Base-by-base conservation (phyloP, 2,329 filamentous ascomycete species). In the Ceratocystis lukuohia region DNA sequence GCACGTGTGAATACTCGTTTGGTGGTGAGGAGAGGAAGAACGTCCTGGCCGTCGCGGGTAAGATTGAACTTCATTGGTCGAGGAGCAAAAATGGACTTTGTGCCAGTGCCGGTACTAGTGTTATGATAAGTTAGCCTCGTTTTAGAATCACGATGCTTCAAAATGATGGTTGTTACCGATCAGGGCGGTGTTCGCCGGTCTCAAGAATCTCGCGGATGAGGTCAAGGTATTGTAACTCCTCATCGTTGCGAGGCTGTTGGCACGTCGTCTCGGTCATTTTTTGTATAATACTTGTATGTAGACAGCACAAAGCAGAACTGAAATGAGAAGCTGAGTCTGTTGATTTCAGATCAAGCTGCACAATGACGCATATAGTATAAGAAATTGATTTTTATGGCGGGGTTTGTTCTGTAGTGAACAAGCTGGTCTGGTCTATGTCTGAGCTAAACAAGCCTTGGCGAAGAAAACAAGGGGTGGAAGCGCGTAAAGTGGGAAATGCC, bases 1-100 rank as follows among this genome's bases (percentile, higher is more conserved):
- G 92, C 93, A 68, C 89, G 88, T 41, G 89, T 83, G 77, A 96
- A 97, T 71, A 99, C 94, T 71, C 94, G 91, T 76, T 99, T 99
- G 2, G 94, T 99, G 3, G 94, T 99, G 20, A 99, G 86, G 71
- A 99, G 89, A 28, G 94, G 94, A 22, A 99, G 84, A 71, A 96
- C 80, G 1, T 88, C 86, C 1, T 71, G 72, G 68, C 79, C 80
- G 68, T 78, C 73, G 66, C 83, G 80, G 69, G 87, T 88, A 69
- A 99, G 88, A 57, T 82, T 81, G 80, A 97, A 99, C 73, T 91
- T 92, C 62, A 97, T 83, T 44, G 91, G 90, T 0, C 83, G 82
- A 1, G 94, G 93, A 1, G 91, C 93, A 72, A 96, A 96, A 70
- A 97, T 81, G 8, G 91, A 91, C 73, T 86, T 84, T 10, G 94